These are phyloP conservation scores for Aquanectria penicillioides DNA, from an alignment of 2,329 filamentous ascomycete genomes.

Conservation along the genomic window DNA sequence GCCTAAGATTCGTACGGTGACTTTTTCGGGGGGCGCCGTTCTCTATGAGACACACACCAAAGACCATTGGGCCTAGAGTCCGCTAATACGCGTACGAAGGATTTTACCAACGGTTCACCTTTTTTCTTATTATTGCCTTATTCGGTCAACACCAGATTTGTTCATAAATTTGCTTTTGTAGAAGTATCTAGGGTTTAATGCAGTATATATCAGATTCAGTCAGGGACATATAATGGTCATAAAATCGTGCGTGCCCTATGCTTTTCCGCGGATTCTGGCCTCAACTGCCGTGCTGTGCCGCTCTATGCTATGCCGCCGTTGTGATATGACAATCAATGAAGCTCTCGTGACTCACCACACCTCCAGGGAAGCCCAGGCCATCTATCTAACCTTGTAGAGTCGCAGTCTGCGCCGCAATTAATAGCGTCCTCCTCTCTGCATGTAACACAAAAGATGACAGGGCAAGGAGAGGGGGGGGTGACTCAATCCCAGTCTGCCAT, in stretches of 20 bases:
- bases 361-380: not conserved
- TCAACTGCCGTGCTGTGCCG: no score
- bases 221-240: no score
- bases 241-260: no score
- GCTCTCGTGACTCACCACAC: constrained; percentile 12
- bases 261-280: no score
- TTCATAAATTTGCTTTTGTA: not conserved
- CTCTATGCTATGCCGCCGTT: not conserved
- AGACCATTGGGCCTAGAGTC: not conserved
- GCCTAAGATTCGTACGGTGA: no score
- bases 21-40: no score
- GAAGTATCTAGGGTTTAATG: no score
- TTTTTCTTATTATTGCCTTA: no score
- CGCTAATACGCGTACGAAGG: not conserved
- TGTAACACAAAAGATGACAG: not conserved
- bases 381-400: no score
- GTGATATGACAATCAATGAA: not conserved
- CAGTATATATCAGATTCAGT: no score
- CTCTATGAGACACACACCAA: no score
- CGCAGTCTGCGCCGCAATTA: not conserved
- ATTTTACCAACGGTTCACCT: no score
- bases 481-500: not conserved
- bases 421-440: constrained; percentile 4
- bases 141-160: not conserved
- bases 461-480: not conserved